Evolutionary conservation across 192 early-diverging fungal species (phyloP).

Genomic region (Geosiphon pyriformis): DNA sequence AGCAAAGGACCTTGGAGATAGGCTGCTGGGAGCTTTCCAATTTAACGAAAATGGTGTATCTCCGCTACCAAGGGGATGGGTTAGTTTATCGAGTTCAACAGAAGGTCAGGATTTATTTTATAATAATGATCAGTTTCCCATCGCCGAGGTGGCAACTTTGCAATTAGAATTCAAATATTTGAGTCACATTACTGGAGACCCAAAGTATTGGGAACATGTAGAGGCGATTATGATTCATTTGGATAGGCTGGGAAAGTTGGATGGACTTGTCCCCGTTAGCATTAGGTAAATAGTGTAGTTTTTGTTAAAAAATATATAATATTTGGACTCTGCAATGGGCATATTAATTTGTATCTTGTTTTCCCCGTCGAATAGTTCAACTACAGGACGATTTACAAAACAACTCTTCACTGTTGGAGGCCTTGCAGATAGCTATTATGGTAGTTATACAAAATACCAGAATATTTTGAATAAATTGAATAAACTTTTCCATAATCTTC

Average conservation of each 20-base stretch:
- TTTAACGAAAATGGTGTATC: slow-evolving; percentile 54
- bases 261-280: slow-evolving; percentile 74
- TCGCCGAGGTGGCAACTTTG: slow-evolving; percentile 76
- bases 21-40: slow-evolving; percentile 64
- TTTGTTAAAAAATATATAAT: background rate
- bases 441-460: slow-evolving; percentile 30
- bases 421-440: slow-evolving; percentile 86
- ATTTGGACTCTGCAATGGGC: background rate
- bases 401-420: slow-evolving; percentile 68
- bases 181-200: slow-evolving; percentile 64
- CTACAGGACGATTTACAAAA: slow-evolving; percentile 52
- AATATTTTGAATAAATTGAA: background rate
- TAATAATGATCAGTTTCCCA: slow-evolving; percentile 43
- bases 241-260: slow-evolving; percentile 42
- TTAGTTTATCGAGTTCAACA: slow-evolving; percentile 47
- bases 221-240: slow-evolving; percentile 58
- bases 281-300: slow-evolving; percentile 37
- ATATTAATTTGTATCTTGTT: background rate
- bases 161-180: slow-evolving; percentile 88
- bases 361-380: slow-evolving; percentile 28
- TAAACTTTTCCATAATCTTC: too few species aligned
- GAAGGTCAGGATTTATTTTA: slow-evolving; percentile 46
- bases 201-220: slow-evolving; percentile 66
- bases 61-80: slow-evolving; percentile 55
- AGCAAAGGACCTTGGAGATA: slow-evolving; percentile 70